phyloP scores from a whole-genome alignment of 495 filamentous ascomycete species.

The Aspergillus haitiensis region DNA sequence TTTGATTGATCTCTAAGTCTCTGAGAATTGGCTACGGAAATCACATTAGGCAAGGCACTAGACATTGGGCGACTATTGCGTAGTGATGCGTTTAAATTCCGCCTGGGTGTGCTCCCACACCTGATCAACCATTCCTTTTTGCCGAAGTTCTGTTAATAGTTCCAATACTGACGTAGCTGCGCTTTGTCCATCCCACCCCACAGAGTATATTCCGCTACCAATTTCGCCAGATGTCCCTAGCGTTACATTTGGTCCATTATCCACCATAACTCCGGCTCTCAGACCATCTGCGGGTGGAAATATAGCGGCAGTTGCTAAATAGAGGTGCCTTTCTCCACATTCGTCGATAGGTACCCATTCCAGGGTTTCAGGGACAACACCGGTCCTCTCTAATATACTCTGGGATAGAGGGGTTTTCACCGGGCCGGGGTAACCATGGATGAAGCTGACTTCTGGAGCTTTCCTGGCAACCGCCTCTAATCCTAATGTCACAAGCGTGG shows the following conservation, averaged over 20 bases:
- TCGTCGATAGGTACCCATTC: constrained; percentile 37
- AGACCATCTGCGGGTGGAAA: constrained; percentile 37
- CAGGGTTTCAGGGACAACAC: constrained; percentile 27
- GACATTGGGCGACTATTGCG: no score
- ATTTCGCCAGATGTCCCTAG: constrained; percentile 41
- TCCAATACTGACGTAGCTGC: constrained; percentile 4
- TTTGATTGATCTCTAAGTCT: no score
- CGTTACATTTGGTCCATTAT: constrained; percentile 28
- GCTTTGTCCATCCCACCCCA: constrained; percentile 45
- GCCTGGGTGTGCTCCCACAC: constrained; percentile 2
- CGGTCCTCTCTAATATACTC: constrained; percentile 17
- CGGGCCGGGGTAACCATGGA: constrained; percentile 55
- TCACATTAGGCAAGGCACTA: no score
- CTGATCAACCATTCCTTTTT: background rate
- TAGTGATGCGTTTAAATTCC: constrained; percentile 3
- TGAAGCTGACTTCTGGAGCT: constrained; percentile 54
- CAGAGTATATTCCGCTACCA: constrained; percentile 54
- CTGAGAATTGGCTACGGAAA: no score
- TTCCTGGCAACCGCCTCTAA: constrained; percentile 48
- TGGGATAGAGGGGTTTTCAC: constrained; percentile 42
- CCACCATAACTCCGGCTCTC: constrained; percentile 30
- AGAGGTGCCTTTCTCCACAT: constrained; percentile 56
- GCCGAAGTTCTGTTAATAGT: background rate
- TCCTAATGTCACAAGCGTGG: constrained; percentile 49
- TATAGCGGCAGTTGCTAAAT: constrained; percentile 46